phyloP scores from a whole-genome alignment of 148 eudicot species.

The Linanthus parryae region DNA sequence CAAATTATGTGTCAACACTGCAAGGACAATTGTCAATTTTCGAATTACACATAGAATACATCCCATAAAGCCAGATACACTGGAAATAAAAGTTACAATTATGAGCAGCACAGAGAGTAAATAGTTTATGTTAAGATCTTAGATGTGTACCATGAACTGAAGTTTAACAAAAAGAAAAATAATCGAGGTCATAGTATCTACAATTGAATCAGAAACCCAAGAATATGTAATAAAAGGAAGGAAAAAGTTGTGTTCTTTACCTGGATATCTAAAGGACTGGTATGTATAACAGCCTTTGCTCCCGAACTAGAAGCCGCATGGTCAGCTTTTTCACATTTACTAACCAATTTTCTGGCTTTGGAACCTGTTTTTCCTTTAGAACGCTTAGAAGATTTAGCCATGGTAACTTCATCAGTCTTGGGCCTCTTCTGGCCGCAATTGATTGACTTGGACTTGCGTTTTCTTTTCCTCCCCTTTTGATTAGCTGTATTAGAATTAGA shows the following conservation, averaged over 20 bases:
- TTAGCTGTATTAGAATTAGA: constrained; percentile 20
- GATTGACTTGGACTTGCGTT: constrained; percentile 25
- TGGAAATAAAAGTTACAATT: no score
- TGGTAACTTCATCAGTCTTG: constrained; percentile 28
- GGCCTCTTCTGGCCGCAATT: constrained; percentile 36
- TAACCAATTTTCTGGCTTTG: constrained; percentile 32
- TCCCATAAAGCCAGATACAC: no score
- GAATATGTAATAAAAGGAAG: background rate
- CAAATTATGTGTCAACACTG: no score
- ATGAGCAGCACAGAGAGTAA: no score
- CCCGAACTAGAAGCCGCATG: constrained; percentile 25
- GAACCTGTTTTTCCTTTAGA: constrained; percentile 21
- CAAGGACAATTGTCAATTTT: no score
- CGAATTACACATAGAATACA: no score
- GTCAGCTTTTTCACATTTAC: constrained; percentile 36
- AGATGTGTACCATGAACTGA: no score
- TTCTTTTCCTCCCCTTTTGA: constrained; percentile 42
- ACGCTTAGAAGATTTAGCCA: constrained; percentile 17
- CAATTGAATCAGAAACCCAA: background rate
- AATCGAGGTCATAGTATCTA: no score
- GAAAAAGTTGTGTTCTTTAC: constrained; percentile 25
- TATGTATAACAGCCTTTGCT: constrained; percentile 28
- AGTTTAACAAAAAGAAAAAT: no score
- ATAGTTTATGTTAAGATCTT: no score
- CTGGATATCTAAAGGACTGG: constrained; percentile 22